Base-by-base conservation (phyloP, 495 filamentous ascomycete species). In the Tetracladium setigerum region DNA sequence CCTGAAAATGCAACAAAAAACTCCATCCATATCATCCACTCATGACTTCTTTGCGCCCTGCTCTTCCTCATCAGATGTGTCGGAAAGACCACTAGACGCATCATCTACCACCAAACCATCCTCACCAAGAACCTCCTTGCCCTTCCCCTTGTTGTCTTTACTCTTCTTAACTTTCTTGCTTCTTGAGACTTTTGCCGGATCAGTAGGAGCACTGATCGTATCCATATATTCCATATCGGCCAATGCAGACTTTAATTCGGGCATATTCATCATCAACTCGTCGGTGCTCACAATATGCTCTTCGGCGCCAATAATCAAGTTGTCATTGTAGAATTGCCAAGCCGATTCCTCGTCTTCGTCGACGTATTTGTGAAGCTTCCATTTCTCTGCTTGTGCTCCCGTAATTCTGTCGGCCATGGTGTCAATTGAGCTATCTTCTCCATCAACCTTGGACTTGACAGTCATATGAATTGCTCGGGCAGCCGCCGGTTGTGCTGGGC, bases 261-360 rank as follows among this genome's bases (percentile, higher is more conserved):
- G 68, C 4, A 73, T 62, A 9, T 59, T 40, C 5, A 30, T 34
- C 15, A 40, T 16, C 4, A 55, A 30, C 12, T 52, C 47, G 1
- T 41, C 18, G 8, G 18, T 41, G 13, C 31, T 24, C n/a, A 32
- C 37, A 11, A 41, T 16, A 5, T 38, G 18, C 13, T 13, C 30
- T 47, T 49, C 49, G 50, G 22, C 13, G 38, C 60, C 34, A 37
- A 84, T 62, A 48, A 82, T 79, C 54, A 86, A 70, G 41, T 75
- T 71, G 18, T 81, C 71, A 1, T 49, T 12, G 48, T 78, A 87
- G 5, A 70, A 62, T 12, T 70, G 62, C 71, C 78, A 86, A 2
- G 85, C 74, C 41, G 78, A 81, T 35, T 74, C 69, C 12, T 68
- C 72, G 59, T 86, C 80, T 41, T 85, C 81, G 59, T 89, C 84